phyloP scores from a whole-genome alignment of 164 flowering plant genomes.

The Vitis amurensis region DNA sequence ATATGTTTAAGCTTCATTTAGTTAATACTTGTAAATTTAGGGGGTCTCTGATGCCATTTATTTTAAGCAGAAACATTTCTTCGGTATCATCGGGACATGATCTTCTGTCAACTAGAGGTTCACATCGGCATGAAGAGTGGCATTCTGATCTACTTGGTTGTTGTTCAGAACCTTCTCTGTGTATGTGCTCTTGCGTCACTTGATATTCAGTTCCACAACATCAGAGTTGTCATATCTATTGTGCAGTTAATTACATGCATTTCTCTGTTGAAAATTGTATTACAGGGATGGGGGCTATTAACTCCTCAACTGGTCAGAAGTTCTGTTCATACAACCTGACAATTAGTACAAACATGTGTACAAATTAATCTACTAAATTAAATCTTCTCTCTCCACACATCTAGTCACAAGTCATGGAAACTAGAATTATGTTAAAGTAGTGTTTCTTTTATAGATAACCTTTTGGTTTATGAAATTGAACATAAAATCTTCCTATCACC shows the following conservation, averaged over 20 bases:
- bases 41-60: constrained; percentile 1
- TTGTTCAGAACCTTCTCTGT: constrained; percentile 83
- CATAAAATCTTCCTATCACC: no score
- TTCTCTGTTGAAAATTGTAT: not conserved
- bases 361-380: no score
- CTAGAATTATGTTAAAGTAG: no score
- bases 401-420: no score
- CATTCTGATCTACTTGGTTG: constrained; percentile 91
- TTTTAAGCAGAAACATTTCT: constrained; percentile 58
- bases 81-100: constrained; percentile 67
- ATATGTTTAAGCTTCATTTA: not conserved
- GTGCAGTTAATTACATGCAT: not conserved
- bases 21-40: not conserved
- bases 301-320: no score
- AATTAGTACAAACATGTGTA: no score
- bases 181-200: constrained; percentile 45
- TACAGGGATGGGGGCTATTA: no score
- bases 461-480: no score
- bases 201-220: not conserved
- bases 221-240: no score
- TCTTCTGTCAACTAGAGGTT: constrained; percentile 56
- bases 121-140: constrained; percentile 73
- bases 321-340: no score
- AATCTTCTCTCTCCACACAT: no score
- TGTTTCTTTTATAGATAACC: no score